These are phyloP conservation scores for Hippophae tibetana DNA, from an alignment of 306 rosid genomes.

Conservation along the genomic window DNA sequence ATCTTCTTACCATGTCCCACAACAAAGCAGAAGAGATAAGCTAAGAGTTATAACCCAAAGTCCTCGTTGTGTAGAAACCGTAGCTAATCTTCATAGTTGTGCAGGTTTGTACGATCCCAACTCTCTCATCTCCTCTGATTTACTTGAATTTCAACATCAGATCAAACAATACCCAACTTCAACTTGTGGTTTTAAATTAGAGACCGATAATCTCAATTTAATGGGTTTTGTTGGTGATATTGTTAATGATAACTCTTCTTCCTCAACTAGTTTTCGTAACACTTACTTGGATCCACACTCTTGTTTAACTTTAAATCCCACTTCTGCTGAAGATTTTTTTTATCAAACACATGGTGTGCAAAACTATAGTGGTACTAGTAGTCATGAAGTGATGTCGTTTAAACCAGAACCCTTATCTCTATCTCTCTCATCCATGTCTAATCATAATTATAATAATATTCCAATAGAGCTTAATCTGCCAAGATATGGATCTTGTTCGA, in stretches of 20 bases:
- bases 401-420: conserved; percentile 71
- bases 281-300: conserved; percentile 39
- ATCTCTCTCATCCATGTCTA: conserved; percentile 50
- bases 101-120: conserved; percentile 19
- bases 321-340: conserved; percentile 33
- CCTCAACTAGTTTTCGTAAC: conserved; percentile 26
- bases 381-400: conserved; percentile 24
- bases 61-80: too few species aligned
- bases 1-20: conserved; percentile 57
- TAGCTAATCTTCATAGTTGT: conserved; percentile 1
- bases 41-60: conserved; percentile 32
- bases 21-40: conserved; percentile 75
- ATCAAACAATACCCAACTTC: conserved; percentile 14
- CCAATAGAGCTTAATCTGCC: conserved; percentile 37
- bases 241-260: conserved; percentile 22
- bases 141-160: conserved; percentile 42
- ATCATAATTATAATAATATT: conserved; percentile 10
- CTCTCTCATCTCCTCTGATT: conserved; percentile 14
- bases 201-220: conserved; percentile 18
- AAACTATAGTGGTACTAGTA: conserved; percentile 1
- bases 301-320: conserved; percentile 26
- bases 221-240: conserved; percentile 37
- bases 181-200: conserved; percentile 22
- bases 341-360: conserved; percentile 22
- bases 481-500: conserved; percentile 21